Conservation (phyloP, 352 stramenopile genomes). For the Phytophthora kernoviae region DNA sequence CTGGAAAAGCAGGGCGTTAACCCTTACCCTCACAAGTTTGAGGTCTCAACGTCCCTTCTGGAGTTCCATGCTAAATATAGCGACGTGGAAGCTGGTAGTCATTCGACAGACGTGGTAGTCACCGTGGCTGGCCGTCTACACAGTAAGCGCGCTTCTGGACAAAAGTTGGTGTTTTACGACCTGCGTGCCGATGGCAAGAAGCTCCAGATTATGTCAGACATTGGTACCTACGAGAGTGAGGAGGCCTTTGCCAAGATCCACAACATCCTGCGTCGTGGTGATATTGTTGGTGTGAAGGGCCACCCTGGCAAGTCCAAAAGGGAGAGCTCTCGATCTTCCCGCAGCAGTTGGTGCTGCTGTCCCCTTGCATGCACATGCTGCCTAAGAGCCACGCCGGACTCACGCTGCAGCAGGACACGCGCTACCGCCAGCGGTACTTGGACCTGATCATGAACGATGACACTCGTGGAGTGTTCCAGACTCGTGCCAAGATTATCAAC, state of each 20-base stretch:
- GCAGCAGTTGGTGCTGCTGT: conserved; percentile 70
- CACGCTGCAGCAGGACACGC: conserved; percentile 73
- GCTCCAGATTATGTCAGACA: conserved; percentile 97
- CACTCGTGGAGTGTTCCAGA: conserved; percentile 93
- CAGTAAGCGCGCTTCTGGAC: conserved; percentile 95
- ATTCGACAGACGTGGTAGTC: conserved; percentile 81
- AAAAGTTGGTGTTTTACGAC: conserved; percentile 99
- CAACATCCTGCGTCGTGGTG: conserved; percentile 91
- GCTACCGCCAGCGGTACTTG: conserved; percentile 94
- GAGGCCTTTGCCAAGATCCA: conserved; percentile 86
- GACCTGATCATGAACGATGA: conserved; percentile 97
- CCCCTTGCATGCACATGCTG: conserved; percentile 88
- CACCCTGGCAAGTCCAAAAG: conserved; percentile 97
- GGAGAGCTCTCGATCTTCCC: conserved; percentile 98
- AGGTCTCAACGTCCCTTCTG: conserved; percentile 92
- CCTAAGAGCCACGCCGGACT: conserved; percentile 78
- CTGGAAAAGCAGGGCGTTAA: conserved; percentile 93
- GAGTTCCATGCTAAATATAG: conserved; percentile 94
- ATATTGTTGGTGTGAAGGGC: conserved; percentile 96
- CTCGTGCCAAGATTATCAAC: conserved; percentile 93
- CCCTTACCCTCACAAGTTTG: conserved; percentile 99
- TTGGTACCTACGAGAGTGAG: conserved; percentile 63
- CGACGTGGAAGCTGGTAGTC: conserved; percentile 78
- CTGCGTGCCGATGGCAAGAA: conserved; percentile 94
- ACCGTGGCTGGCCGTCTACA: conserved; percentile 95